A percentile compares a stretch with the other conserved stretches of the same genome.
Evolutionary conservation across 2,329 filamentous ascomycete species (phyloP).

Genomic region (Zasmidium cellare): DNA sequence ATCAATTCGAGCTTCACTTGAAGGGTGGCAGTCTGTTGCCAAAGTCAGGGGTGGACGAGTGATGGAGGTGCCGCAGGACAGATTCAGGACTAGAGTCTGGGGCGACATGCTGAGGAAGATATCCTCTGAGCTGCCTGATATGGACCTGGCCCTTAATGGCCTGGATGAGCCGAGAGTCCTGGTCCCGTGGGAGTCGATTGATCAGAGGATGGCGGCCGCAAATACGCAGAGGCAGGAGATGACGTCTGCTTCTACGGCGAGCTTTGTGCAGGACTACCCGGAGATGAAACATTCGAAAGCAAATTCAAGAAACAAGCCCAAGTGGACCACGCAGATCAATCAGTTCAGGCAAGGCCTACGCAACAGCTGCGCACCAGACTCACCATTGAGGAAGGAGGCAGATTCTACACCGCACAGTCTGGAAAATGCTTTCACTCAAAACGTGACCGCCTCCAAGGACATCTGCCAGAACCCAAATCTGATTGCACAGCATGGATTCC

Average conservation of each 20-base stretch:
- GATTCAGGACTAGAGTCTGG: neutral
- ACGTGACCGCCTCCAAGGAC: constrained; percentile 23
- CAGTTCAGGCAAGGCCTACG: neutral
- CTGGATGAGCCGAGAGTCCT: constrained; percentile 47
- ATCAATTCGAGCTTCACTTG: constrained; percentile 33
- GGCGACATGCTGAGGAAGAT: neutral
- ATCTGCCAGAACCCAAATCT: constrained; percentile 46
- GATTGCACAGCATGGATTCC: constrained; percentile 42
- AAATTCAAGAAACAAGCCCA: neutral
- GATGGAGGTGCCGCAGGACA: neutral
- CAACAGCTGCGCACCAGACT: neutral
- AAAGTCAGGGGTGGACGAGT: neutral
- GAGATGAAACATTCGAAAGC: too few species aligned
- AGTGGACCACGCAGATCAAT: neutral
- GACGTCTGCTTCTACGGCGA: constrained; percentile 32
- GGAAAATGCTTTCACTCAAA: neutral
- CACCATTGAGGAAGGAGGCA: neutral
- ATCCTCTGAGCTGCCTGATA: constrained; percentile 6
- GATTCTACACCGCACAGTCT: neutral
- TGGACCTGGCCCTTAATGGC: constrained; percentile 35
- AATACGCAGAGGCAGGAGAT: neutral
- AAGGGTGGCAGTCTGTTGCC: neutral
- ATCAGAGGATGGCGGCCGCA: neutral
- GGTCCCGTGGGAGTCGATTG: constrained; percentile 21
- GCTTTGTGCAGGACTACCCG: neutral